Evolutionary conservation across 768 basidiomycete species (phyloP), one percentile per base, ranked within the genome.

Genomic region (Phlegmacium glaucopus): DNA sequence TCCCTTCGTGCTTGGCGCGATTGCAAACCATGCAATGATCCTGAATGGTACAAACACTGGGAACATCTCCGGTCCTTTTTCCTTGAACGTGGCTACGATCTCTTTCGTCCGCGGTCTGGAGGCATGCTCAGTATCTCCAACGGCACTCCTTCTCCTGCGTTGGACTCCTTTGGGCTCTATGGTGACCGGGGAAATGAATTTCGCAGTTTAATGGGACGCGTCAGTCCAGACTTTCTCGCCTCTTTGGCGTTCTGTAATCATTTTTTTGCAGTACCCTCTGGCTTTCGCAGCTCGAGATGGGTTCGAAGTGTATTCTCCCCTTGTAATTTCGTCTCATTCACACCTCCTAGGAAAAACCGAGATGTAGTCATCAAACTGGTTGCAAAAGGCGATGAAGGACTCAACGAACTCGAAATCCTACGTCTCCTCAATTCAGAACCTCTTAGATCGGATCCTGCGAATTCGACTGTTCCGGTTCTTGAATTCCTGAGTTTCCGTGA

Each of bases 311-410:
- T 38, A n/a, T n/a, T 45, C 35, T 28, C 37, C 16, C 11, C 32
- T 25, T 37, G 11, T 45, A 13, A 35, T 6, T 4, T 4, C 27
- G 13, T 18, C 44, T n/a, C 35, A 32, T 8, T 35, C 17, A 36
- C 34, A 7, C 25, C 22, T 44, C 35, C 4, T 15, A 50, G 48
- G 48, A 37, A 50, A 11, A 50, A 50, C 26, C 6, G 48, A 39
- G 43, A 50, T 37, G 48, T 50, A 5, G 36, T 50, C 42, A 50
- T 50, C 43, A 50, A 50, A 28, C 15, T 42, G 11, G 16, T 49
- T 25, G 29, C 48, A 28, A 36, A 49, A 10, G 48, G 48, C 42
- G 34, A 44, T 29, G 48, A 49, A 27, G 48, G 48, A 44, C 29
- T 16, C 42, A 37, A 8, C 25, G 48, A 49, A 27, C 32, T 16